Percentiles rank a stretch among this genome's conserved stretches.
Conservation (phyloP, 73 alveolate genomes). For the Loxodes magnus region DNA sequence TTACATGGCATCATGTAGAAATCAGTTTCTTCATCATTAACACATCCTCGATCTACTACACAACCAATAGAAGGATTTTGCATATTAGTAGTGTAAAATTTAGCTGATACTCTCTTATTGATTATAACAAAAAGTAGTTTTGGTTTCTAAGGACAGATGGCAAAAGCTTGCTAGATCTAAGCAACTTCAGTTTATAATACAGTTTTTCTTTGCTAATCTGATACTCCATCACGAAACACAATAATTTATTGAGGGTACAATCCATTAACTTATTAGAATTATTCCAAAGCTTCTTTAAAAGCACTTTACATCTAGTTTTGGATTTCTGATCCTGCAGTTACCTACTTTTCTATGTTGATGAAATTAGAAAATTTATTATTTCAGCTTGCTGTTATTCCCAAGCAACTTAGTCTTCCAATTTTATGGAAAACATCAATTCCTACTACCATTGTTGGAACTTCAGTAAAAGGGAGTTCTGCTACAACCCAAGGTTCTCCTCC, state of each 20-base stretch:
- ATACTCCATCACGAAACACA: slow-evolving; percentile 66
- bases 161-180: slow-evolving; percentile 39
- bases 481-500: slow-evolving; percentile 97
- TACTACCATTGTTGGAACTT: slow-evolving; percentile 71
- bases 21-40: slow-evolving; percentile 71
- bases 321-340: slow-evolving; percentile 44
- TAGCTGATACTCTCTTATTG: slow-evolving; percentile 52
- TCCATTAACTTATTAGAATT: slow-evolving; percentile 41
- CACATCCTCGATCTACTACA: slow-evolving; percentile 64
- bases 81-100: slow-evolving; percentile 39
- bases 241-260: slow-evolving; percentile 34
- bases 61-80: slow-evolving; percentile 87
- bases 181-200: slow-evolving; percentile 49
- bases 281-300: slow-evolving; percentile 21
- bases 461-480: slow-evolving; percentile 65
- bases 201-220: slow-evolving; percentile 49
- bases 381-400: slow-evolving; percentile 48
- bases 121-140: slow-evolving; percentile 27
- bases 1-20: slow-evolving; percentile 83
- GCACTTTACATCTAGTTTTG: slow-evolving; percentile 22
- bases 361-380: slow-evolving; percentile 40
- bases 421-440: slow-evolving; percentile 68
- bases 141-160: slow-evolving; percentile 17
- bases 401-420: slow-evolving; percentile 34
- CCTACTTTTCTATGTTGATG: slow-evolving; percentile 32